phyloP scores from a whole-genome alignment of 1,139 yeast species.

The Taiozyma sp. region DNA sequence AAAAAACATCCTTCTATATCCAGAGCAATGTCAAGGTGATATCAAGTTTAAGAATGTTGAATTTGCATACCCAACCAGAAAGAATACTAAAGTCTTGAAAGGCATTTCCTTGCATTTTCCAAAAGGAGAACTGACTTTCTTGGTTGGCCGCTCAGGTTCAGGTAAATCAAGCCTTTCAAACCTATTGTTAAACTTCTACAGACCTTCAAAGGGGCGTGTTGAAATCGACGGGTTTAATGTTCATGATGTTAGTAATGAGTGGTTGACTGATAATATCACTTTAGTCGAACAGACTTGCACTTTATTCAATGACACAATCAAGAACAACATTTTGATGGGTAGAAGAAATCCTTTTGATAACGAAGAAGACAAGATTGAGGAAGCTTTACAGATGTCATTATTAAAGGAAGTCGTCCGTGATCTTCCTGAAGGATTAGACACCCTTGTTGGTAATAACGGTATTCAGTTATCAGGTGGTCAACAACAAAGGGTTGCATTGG shows the following conservation, averaged over 20 bases:
- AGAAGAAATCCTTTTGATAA: conserved; percentile 23
- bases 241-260: conserved; percentile 36
- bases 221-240: conserved; percentile 51
- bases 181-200: conserved; percentile 57
- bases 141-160: conserved; percentile 85
- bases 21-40: conserved; percentile 35
- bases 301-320: conserved; percentile 59
- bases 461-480: conserved; percentile 85
- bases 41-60: conserved; percentile 47
- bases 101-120: conserved; percentile 42
- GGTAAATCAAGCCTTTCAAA: conserved; percentile 84
- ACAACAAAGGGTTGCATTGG: conserved; percentile 74
- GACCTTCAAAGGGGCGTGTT: conserved; percentile 43
- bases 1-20: conserved; percentile 24
- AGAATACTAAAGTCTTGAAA: conserved; percentile 38
- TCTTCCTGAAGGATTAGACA: conserved; percentile 51
- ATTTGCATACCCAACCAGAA: conserved; percentile 61
- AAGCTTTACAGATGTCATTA: conserved; percentile 50
- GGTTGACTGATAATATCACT: conserved; percentile 63
- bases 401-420: conserved; percentile 41
- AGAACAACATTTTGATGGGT: conserved; percentile 57
- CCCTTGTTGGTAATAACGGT: conserved; percentile 43
- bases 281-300: conserved; percentile 69
- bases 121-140: conserved; percentile 46
- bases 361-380: conserved; percentile 25